phyloP scores from a whole-genome alignment of 768 basidiomycete genomes.

The Auriscalpium vulgare region DNA sequence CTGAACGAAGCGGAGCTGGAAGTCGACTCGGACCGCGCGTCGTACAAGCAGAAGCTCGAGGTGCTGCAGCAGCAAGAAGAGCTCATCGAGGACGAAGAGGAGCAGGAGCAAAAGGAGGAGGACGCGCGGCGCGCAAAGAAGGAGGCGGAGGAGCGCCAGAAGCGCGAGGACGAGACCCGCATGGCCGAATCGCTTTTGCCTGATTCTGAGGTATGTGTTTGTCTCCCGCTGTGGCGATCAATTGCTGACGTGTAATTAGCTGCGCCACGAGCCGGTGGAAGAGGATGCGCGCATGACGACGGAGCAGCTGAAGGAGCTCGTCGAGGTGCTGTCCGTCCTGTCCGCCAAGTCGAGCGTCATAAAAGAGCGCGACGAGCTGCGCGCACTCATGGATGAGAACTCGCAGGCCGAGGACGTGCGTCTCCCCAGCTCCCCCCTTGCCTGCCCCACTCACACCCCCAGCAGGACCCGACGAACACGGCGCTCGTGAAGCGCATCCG shows the following conservation, averaged over 20 bases:
- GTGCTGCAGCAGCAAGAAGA: slow-evolving; percentile 98
- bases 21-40: slow-evolving; percentile 88
- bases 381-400: slow-evolving; percentile 90
- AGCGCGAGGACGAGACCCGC: slow-evolving; percentile 55
- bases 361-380: slow-evolving; percentile 91
- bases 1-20: slow-evolving; percentile 96
- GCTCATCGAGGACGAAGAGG: slow-evolving; percentile 97
- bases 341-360: slow-evolving; percentile 92
- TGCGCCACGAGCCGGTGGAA: slow-evolving; percentile 51
- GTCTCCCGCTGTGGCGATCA: not conserved
- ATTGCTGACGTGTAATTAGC: slow-evolving; percentile 28
- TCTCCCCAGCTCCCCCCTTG: not conserved
- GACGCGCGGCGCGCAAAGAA: slow-evolving; percentile 81
- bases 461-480: slow-evolving; percentile 66
- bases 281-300: slow-evolving; percentile 91
- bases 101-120: slow-evolving; percentile 94
- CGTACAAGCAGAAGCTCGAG: slow-evolving; percentile 97
- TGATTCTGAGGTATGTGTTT: slow-evolving; percentile 67
- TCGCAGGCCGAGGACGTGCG: slow-evolving; percentile 76
- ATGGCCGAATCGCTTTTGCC: slow-evolving; percentile 79
- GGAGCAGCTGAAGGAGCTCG: slow-evolving; percentile 91
- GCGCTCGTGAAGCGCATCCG: slow-evolving; percentile 95
- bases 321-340: slow-evolving; percentile 82
- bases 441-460: not conserved
- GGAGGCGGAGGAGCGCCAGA: slow-evolving; percentile 61